phyloP scores from a whole-genome alignment of 768 basidiomycete genomes.

The Lactarius quietus region DNA sequence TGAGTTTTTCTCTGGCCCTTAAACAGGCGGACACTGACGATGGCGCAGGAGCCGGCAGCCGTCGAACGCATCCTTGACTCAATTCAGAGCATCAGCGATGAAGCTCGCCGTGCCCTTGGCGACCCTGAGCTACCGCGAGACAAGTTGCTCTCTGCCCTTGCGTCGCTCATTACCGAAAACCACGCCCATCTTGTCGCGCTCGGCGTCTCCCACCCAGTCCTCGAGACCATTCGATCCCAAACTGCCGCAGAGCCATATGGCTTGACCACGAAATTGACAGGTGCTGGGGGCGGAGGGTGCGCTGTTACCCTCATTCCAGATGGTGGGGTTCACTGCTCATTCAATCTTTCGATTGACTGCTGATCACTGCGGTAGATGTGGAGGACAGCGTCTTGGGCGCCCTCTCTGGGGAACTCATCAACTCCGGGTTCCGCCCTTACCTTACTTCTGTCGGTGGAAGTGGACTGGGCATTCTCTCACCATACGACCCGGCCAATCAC shows the following conservation, averaged over 20 bases:
- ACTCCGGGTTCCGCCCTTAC: slow-evolving; percentile 75
- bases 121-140: slow-evolving; percentile 68
- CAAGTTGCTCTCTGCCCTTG: slow-evolving; percentile 59
- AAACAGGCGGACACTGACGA: slow-evolving; percentile 3
- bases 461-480: slow-evolving; percentile 83
- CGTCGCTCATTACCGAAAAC: slow-evolving; percentile 87
- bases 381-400: slow-evolving; percentile 50
- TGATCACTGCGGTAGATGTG: slow-evolving; percentile 54
- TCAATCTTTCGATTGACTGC: slow-evolving; percentile 3
- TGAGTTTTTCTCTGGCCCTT: slow-evolving; percentile 33
- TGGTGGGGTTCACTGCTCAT: slow-evolving; percentile 46
- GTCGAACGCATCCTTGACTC: slow-evolving; percentile 72
- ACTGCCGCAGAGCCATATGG: slow-evolving; percentile 61
- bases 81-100: slow-evolving; percentile 84
- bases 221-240: slow-evolving; percentile 77
- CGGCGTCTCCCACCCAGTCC: slow-evolving; percentile 84
- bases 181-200: slow-evolving; percentile 79
- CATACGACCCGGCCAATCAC: slow-evolving; percentile 36
- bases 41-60: slow-evolving; percentile 71
- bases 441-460: slow-evolving; percentile 91
- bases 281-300: slow-evolving; percentile 98
- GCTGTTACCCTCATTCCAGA: slow-evolving; percentile 94
- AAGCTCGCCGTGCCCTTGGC: slow-evolving; percentile 69
- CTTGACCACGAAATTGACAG: slow-evolving; percentile 91
- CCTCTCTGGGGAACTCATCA: slow-evolving; percentile 57